A percentile compares a stretch with the other conserved stretches of the same genome.
phyloP scores from a whole-genome alignment of 2,329 filamentous ascomycete species.

The Penicillium sclerotiorum region DNA sequence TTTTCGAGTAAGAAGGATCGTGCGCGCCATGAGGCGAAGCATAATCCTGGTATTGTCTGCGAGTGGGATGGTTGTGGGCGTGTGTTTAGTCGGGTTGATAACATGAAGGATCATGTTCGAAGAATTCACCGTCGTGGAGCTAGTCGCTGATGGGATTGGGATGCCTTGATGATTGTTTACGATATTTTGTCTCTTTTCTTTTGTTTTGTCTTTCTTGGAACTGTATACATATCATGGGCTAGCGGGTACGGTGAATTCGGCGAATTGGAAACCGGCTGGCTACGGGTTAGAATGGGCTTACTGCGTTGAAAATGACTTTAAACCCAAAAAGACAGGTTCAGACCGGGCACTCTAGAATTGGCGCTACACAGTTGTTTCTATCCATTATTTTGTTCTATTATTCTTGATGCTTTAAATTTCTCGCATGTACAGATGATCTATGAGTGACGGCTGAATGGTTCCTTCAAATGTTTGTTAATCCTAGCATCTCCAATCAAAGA shows the following conservation, averaged over 20 bases:
- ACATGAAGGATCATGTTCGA: slow-evolving; percentile 58
- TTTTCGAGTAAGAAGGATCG: slow-evolving; percentile 67
- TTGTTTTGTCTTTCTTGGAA: slow-evolving; percentile 1
- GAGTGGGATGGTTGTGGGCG: slow-evolving; percentile 61
- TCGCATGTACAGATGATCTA: neutral
- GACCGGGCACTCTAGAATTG: no score
- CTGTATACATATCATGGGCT: slow-evolving; percentile 9
- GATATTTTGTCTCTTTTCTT: neutral
- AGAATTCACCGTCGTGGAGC: slow-evolving; percentile 41
- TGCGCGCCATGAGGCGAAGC: slow-evolving; percentile 63
- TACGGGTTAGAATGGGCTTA: slow-evolving; percentile 5
- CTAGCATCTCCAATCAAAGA: no score
- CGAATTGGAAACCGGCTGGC: slow-evolving; percentile 6
- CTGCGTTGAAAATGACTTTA: neutral
- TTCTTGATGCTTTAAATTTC: neutral
- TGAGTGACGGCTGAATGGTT: slow-evolving; percentile 2
- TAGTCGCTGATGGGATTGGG: slow-evolving; percentile 11
- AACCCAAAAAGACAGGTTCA: neutral
- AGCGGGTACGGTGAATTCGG: slow-evolving; percentile 11
- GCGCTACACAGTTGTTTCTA: neutral
- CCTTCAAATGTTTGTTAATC: no score
- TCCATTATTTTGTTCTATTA: neutral
- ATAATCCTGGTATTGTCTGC: slow-evolving; percentile 62
- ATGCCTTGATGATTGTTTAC: neutral
- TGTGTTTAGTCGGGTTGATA: slow-evolving; percentile 64